phyloP scores from a whole-genome alignment of 495 filamentous ascomycete genomes.

The Hypoxylon lenormandii region DNA sequence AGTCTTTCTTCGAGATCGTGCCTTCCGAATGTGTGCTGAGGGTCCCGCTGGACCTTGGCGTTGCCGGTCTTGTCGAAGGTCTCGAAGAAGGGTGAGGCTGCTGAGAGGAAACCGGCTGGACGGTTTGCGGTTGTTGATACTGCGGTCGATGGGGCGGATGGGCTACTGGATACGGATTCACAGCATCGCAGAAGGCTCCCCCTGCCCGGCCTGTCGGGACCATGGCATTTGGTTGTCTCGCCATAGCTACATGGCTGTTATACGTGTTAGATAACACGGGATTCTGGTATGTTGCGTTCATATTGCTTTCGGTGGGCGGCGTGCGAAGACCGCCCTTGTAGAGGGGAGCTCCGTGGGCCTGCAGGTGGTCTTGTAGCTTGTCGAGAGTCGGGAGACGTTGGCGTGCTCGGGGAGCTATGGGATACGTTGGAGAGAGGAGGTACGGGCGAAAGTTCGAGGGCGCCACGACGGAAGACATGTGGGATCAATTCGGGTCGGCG shows the following conservation, averaged over 20 bases:
- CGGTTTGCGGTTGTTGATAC: constrained; percentile 34
- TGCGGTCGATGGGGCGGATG: constrained; percentile 36
- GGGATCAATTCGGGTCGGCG: constrained; percentile 36
- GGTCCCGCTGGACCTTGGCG: constrained; percentile 49
- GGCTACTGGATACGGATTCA: constrained; percentile 41
- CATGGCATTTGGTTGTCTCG: constrained; percentile 48
- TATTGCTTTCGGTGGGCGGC: constrained; percentile 62
- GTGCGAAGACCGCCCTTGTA: constrained; percentile 59
- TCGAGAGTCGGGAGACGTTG: constrained; percentile 16
- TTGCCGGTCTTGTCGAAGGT: constrained; percentile 51
- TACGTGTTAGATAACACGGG: constrained; percentile 56
- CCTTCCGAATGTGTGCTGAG: constrained; percentile 44
- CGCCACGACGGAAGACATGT: constrained; percentile 50
- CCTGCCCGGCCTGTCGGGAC: constrained; percentile 43
- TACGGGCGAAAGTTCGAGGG: constrained; percentile 45
- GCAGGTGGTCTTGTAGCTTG: constrained; percentile 27
- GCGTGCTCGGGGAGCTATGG: constrained; percentile 21
- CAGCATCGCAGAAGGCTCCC: constrained; percentile 47
- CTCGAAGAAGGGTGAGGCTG: constrained; percentile 46
- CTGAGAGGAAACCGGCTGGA: constrained; percentile 24
- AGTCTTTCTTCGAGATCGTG: constrained; percentile 50
- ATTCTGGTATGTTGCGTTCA: constrained; percentile 63
- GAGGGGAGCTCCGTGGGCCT: constrained; percentile 28
- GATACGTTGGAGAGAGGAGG: constrained; percentile 41
- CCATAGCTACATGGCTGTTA: constrained; percentile 55